Evolutionary conservation across 2,329 filamentous ascomycete species (phyloP).

Genomic region (Epichloe festucae): DNA sequence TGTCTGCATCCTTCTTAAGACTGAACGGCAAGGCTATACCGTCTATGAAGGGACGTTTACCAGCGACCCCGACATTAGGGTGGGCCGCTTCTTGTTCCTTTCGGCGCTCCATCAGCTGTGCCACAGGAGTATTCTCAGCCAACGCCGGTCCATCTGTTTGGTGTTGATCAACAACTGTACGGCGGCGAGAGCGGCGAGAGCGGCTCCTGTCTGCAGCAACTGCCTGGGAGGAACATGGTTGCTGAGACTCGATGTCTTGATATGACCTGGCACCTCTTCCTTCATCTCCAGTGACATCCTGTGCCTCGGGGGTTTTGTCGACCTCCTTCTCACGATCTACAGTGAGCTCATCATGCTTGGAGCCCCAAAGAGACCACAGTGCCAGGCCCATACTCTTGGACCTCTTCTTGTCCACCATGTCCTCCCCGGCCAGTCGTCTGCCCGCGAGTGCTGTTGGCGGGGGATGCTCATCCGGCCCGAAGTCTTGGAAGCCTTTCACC

Average conservation of each 20-base stretch:
- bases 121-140: constrained; percentile 29
- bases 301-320: constrained; percentile 21
- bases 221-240: constrained; percentile 13
- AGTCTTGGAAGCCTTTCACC: constrained; percentile 55
- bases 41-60: constrained; percentile 52
- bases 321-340: constrained; percentile 46
- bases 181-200: constrained; percentile 32
- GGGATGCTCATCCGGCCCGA: constrained; percentile 64
- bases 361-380: constrained; percentile 80
- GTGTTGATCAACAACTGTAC: constrained; percentile 37
- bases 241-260: constrained; percentile 27
- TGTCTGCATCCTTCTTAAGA: constrained; percentile 48
- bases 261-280: constrained; percentile 30
- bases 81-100: constrained; percentile 25
- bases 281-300: constrained; percentile 24
- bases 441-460: constrained; percentile 76
- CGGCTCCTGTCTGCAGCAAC: constrained; percentile 20
- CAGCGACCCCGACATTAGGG: constrained; percentile 34
- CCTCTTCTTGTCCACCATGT: constrained; percentile 34
- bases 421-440: constrained; percentile 38
- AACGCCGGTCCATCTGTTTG: constrained; percentile 25
- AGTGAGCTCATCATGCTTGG: constrained; percentile 71
- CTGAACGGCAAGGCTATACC: constrained; percentile 65
- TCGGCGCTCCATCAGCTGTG: constrained; percentile 29
- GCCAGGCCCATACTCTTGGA: constrained; percentile 62